Evolutionary conservation across 2,329 filamentous ascomycete genomes (phyloP), one percentile per base, ranked within the genome.

Genomic region (Monosporascus sp.): DNA sequence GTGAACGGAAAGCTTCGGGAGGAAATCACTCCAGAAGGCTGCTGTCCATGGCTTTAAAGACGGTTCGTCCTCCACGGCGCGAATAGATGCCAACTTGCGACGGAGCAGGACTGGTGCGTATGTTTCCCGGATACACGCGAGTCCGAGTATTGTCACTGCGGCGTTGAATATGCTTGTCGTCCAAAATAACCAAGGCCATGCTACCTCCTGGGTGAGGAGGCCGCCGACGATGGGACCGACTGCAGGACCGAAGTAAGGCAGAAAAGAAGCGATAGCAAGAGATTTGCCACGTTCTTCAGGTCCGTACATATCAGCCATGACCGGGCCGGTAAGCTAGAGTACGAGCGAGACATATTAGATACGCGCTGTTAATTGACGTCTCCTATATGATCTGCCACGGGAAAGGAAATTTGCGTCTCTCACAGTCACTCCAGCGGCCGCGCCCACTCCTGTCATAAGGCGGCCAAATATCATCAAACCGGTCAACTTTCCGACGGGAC

Each of bases 181-280:
- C 71, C 80, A 88, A 70, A 90, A 90, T 2, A 83, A 79, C 86
- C 86, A 90, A 31, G 82, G 77, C 87, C 86, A 90, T 5, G 77
- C 78, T 3, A 81, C 79, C 57, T 79, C 73, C 60, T 88, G 71
- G 0, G 84, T 75, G 22, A 88, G 83, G 61, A 85, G 82, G 0
- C 85, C 86, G 20, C 86, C 86, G 0, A 83, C 77, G 7, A 90
- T 83, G 1, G 86, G 86, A 0, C 87, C 86, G 1, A 88, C 71
- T 0, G 85, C 85, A 0, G 85, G 86, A 0, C 85, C 86, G 0
- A 90, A 76, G 1, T 65, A 65, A 1, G 63, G 61, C 3, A 68
- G 57, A 20, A 69, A 61, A 3, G 55, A 52, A 9, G 69, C 66
- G 36, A 73, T 65, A 20, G 70, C 68, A 3, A 69, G 59, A 0